Percentiles rank a stretch among this genome's conserved stretches.
Conservation (phyloP, 345 rosid genomes). For the Heritiera littoralis region DNA sequence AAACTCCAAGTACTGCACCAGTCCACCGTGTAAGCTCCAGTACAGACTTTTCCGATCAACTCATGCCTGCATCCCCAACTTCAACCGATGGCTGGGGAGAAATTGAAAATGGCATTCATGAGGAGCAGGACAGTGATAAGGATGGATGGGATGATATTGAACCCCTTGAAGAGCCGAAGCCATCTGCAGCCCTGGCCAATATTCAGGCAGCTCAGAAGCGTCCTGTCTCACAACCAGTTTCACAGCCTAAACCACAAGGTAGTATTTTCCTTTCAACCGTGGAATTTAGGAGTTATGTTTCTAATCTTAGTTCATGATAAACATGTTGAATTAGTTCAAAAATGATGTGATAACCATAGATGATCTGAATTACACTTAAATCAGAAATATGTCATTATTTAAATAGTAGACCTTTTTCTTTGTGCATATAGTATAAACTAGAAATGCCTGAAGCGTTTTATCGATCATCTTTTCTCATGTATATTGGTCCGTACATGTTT, state of each 20-base stretch:
- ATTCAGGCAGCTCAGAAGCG: conserved; percentile 95
- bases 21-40: conserved; percentile 52
- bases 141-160: conserved; percentile 98
- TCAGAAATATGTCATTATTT: conserved; percentile 2
- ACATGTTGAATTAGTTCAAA: too few species aligned
- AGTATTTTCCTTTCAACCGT: conserved; percentile 12
- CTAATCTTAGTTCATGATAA: background rate
- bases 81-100: conserved; percentile 99
- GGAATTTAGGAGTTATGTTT: background rate
- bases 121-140: conserved; percentile 73
- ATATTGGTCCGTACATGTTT: background rate
- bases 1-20: conserved; percentile 54
- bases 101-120: conserved; percentile 74
- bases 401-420: background rate
- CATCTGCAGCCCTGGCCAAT: conserved; percentile 71
- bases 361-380: background rate
- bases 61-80: conserved; percentile 75
- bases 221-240: conserved; percentile 58
- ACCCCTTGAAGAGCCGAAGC: conserved; percentile 87
- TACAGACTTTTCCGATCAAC: conserved; percentile 74
- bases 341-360: background rate
- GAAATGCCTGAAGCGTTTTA: background rate
- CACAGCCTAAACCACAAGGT: conserved; percentile 78
- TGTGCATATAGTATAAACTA: background rate
- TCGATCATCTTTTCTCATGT: background rate